A percentile compares a stretch with the other conserved stretches of the same genome.
phyloP scores from a whole-genome alignment of 805 yeast genomes.

The Cyberlindnera xishuangbannaensis region DNA sequence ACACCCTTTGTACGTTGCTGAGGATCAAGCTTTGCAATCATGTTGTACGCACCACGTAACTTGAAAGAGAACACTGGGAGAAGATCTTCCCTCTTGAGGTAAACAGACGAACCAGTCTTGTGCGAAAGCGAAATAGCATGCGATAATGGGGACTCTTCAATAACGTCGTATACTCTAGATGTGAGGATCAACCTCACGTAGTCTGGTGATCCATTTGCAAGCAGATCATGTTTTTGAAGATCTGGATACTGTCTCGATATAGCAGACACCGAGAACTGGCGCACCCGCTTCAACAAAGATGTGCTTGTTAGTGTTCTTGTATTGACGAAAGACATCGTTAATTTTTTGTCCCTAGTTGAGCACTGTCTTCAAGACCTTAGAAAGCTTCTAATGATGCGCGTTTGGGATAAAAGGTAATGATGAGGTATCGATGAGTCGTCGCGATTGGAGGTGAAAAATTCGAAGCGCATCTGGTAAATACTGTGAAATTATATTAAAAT shows the following conservation, averaged over 20 bases:
- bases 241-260: constrained; percentile 15
- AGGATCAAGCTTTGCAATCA: constrained; percentile 83
- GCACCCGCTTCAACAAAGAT: background rate
- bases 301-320: background rate
- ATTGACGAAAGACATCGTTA: background rate
- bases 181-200: constrained; percentile 86
- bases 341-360: no score
- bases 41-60: constrained; percentile 95
- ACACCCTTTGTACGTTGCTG: constrained; percentile 68
- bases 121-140: constrained; percentile 70
- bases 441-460: no score
- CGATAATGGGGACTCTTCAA: constrained; percentile 83
- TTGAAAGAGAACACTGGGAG: constrained; percentile 95
- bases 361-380: no score
- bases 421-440: no score
- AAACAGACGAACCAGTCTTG: constrained; percentile 67
- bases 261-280: constrained; percentile 1
- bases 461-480: no score
- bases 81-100: constrained; percentile 85
- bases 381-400: no score
- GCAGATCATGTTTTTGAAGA: constrained; percentile 41
- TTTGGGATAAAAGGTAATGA: no score
- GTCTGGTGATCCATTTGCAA: constrained; percentile 73
- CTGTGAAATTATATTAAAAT: no score
- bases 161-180: constrained; percentile 91